Conservation (phyloP, 129 eudicot genomes). For the Logfia minima region DNA sequence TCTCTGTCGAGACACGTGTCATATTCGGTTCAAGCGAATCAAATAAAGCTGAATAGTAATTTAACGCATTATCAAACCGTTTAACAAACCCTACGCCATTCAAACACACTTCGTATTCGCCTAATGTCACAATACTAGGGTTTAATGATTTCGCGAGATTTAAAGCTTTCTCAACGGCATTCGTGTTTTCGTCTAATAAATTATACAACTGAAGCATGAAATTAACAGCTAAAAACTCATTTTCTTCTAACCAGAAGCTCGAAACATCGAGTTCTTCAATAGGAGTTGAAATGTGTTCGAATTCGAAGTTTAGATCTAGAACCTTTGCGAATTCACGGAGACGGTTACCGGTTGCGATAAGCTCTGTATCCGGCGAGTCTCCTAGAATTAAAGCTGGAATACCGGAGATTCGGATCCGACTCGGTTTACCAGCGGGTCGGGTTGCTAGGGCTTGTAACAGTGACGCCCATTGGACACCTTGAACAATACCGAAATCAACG, state of each 20-base stretch:
- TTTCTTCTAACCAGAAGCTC: slow-evolving; percentile 64
- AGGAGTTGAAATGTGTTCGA: slow-evolving; percentile 62
- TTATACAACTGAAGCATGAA: slow-evolving; percentile 90
- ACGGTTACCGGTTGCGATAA: slow-evolving; percentile 86
- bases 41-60: slow-evolving; percentile 63
- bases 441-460: slow-evolving; percentile 86
- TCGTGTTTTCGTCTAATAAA: slow-evolving; percentile 48
- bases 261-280: slow-evolving; percentile 45
- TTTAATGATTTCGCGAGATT: slow-evolving; percentile 67
- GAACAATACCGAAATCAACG: slow-evolving; percentile 85
- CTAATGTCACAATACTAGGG: slow-evolving; percentile 78
- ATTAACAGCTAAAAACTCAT: slow-evolving; percentile 78
- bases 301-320: slow-evolving; percentile 75
- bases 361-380: slow-evolving; percentile 50
- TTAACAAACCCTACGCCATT: slow-evolving; percentile 57
- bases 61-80: slow-evolving; percentile 64
- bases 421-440: slow-evolving; percentile 85
- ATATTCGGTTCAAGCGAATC: slow-evolving; percentile 77
- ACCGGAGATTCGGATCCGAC: slow-evolving; percentile 70
- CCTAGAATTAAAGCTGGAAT: slow-evolving; percentile 78
- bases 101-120: slow-evolving; percentile 79
- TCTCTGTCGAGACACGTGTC: slow-evolving; percentile 60
- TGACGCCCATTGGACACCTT: slow-evolving; percentile 98
- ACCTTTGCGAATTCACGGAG: slow-evolving; percentile 79
- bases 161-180: slow-evolving; percentile 50